Percentiles rank a stretch among this genome's conserved stretches.
phyloP scores from a whole-genome alignment of 2,329 filamentous ascomycete species.

The Verticillium nonalfalfae region DNA sequence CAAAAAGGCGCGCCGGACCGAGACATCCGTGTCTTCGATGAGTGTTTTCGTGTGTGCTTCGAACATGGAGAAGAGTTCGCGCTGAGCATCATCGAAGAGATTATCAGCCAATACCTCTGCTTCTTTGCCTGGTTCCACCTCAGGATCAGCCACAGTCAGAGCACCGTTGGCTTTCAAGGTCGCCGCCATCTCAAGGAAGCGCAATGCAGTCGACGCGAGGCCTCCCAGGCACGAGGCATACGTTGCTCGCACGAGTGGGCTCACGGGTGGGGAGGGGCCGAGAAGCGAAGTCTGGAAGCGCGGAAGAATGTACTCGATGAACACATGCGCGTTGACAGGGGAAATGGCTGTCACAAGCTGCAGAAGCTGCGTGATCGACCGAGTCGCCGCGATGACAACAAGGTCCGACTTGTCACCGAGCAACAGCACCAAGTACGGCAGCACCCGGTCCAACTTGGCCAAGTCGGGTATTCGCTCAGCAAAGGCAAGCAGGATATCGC shows the following conservation, averaged over 20 bases:
- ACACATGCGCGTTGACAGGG: conserved; percentile 63
- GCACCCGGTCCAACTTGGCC: conserved; percentile 85
- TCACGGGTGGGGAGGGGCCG: conserved; percentile 45
- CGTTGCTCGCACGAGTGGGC: conserved; percentile 72
- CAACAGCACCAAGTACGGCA: conserved; percentile 82
- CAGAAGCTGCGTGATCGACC: conserved; percentile 82
- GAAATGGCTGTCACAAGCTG: conserved; percentile 86
- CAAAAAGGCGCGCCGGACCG: conserved; percentile 85
- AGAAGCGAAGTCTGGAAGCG: conserved; percentile 51
- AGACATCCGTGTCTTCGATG: conserved; percentile 77
- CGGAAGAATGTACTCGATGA: conserved; percentile 62
- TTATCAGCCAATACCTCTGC: conserved; percentile 69
- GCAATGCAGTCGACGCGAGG: conserved; percentile 75
- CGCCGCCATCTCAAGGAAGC: conserved; percentile 86
- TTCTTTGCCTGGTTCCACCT: conserved; percentile 65
- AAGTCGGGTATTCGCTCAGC: conserved; percentile 89
- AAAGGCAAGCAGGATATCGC: conserved; percentile 87
- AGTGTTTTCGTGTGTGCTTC: conserved; percentile 85
- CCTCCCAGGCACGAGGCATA: conserved; percentile 91
- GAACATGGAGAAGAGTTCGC: conserved; percentile 76
- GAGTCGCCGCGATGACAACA: conserved; percentile 78
- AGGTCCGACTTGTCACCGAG: conserved; percentile 77
- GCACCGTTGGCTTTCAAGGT: conserved; percentile 79
- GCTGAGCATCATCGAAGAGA: conserved; percentile 80
- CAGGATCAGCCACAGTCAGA: conserved; percentile 69